These are phyloP conservation scores for Hypholoma sublateritium DNA, from an alignment of 768 basidiomycete genomes.

Conservation along the genomic window DNA sequence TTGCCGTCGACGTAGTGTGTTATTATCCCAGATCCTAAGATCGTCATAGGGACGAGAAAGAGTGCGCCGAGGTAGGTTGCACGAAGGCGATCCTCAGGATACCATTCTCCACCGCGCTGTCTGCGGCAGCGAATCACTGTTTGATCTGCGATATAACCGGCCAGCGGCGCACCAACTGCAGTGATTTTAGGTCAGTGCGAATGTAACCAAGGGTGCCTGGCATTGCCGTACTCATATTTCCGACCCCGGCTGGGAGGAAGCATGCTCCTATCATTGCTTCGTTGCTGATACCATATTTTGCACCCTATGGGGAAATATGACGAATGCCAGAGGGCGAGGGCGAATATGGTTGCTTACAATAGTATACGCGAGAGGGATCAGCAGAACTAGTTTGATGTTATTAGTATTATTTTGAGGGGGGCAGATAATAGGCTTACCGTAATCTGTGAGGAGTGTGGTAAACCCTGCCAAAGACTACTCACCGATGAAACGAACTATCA, in stretches of 20 bases:
- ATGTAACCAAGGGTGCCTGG: neutral
- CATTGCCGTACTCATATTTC: conserved; percentile 46
- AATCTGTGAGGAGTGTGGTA: conserved; percentile 35
- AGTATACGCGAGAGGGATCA: conserved; percentile 67
- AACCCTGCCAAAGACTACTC: conserved; percentile 30
- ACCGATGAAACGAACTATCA: neutral
- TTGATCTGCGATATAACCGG: conserved; percentile 55
- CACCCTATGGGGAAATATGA: conserved; percentile 40
- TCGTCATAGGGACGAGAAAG: conserved; percentile 50
- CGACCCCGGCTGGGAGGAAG: conserved; percentile 60
- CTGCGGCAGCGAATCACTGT: conserved; percentile 45
- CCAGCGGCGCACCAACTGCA: conserved; percentile 55
- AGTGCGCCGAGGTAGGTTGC: conserved; percentile 44
- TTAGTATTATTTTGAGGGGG: neutral
- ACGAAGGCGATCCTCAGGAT: conserved; percentile 64
- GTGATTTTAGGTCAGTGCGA: neutral
- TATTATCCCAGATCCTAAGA: conserved; percentile 44
- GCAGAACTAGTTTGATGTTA: conserved; percentile 34
- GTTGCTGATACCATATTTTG: conserved; percentile 53
- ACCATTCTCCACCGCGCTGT: conserved; percentile 50
- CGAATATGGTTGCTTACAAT: conserved; percentile 43
- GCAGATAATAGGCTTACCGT: conserved; percentile 29
- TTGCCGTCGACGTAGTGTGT: conserved; percentile 46
- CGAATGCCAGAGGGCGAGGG: neutral
- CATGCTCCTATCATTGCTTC: conserved; percentile 58